Conservation (phyloP, 768 basidiomycete species). For the Suillus alpinus region DNA sequence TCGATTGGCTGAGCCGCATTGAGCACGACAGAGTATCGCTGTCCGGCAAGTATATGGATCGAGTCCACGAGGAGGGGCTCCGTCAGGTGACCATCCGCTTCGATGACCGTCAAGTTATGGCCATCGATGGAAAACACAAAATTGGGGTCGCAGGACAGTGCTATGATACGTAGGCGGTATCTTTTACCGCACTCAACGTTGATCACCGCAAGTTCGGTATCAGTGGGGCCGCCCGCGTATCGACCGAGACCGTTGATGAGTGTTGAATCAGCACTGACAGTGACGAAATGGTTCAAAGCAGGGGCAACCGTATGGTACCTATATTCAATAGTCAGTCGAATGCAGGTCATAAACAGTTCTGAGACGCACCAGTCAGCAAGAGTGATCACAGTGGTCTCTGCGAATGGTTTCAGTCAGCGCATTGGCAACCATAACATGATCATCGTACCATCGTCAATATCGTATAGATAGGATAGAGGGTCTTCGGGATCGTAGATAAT, state of each 20-base stretch:
- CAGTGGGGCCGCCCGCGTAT: slow-evolving; percentile 28
- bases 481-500: slow-evolving; percentile 19
- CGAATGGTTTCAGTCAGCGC: slow-evolving; percentile 9
- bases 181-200: slow-evolving; percentile 25
- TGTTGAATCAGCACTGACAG: slow-evolving; percentile 27
- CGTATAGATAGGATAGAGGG: slow-evolving; percentile 13
- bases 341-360: background rate
- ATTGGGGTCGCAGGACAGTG: slow-evolving; percentile 37
- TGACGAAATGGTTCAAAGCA: background rate
- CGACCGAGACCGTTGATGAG: slow-evolving; percentile 53
- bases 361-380: slow-evolving; percentile 34
- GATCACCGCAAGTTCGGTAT: slow-evolving; percentile 27
- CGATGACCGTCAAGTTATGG: slow-evolving; percentile 41
- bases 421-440: background rate
- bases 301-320: slow-evolving; percentile 10
- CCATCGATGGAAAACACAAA: slow-evolving; percentile 39
- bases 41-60: slow-evolving; percentile 36
- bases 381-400: slow-evolving; percentile 33
- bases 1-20: slow-evolving; percentile 30
- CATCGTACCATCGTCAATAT: slow-evolving; percentile 16
- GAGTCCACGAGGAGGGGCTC: slow-evolving; percentile 36
- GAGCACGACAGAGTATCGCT: slow-evolving; percentile 29
- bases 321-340: slow-evolving; percentile 4
- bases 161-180: slow-evolving; percentile 30
- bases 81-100: slow-evolving; percentile 35